These are phyloP conservation scores for Favolaschia claudopus DNA, from an alignment of 768 basidiomycete species.

Conservation along the genomic window DNA sequence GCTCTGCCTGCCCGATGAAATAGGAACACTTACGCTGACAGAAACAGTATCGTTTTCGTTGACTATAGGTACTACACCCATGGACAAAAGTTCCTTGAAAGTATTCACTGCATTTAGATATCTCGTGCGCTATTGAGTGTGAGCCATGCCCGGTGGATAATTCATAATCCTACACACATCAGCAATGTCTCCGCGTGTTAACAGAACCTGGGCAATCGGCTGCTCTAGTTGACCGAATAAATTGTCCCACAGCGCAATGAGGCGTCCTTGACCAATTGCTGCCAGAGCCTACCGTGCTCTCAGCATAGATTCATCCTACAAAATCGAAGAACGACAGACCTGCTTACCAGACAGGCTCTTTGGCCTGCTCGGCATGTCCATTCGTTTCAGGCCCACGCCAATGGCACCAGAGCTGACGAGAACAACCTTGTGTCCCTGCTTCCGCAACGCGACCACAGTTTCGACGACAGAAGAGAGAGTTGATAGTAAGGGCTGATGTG, in stretches of 20 bases:
- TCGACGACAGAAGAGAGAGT: slow-evolving; percentile 93
- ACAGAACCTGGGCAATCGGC: slow-evolving; percentile 92
- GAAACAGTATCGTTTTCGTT: slow-evolving; percentile 99
- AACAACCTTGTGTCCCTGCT: slow-evolving; percentile 90
- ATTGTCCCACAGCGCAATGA: slow-evolving; percentile 98
- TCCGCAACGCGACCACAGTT: slow-evolving; percentile 80
- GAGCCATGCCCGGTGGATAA: slow-evolving; percentile 28
- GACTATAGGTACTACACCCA: slow-evolving; percentile 97
- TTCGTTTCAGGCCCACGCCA: slow-evolving; percentile 91
- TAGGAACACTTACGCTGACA: slow-evolving; percentile 85
- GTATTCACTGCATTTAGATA: slow-evolving; percentile 98
- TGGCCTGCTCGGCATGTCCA: slow-evolving; percentile 81
- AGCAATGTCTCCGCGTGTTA: slow-evolving; percentile 96
- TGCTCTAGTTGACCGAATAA: slow-evolving; percentile 93
- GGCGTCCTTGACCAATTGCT: slow-evolving; percentile 94
- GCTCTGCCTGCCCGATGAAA: no score
- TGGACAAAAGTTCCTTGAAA: slow-evolving; percentile 85
- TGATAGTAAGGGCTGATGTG: slow-evolving; percentile 90
- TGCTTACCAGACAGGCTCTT: slow-evolving; percentile 92
- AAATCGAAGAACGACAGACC: slow-evolving; percentile 52
- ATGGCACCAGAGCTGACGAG: slow-evolving; percentile 98
- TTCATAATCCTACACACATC: slow-evolving; percentile 64
- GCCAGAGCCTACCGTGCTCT: slow-evolving; percentile 80
- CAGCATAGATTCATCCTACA: not conserved
- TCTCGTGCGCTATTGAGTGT: slow-evolving; percentile 75